Evolutionary conservation across 2,329 filamentous ascomycete species (phyloP), one percentile per base, ranked within the genome.

Genomic region (Penicillium sp.): DNA sequence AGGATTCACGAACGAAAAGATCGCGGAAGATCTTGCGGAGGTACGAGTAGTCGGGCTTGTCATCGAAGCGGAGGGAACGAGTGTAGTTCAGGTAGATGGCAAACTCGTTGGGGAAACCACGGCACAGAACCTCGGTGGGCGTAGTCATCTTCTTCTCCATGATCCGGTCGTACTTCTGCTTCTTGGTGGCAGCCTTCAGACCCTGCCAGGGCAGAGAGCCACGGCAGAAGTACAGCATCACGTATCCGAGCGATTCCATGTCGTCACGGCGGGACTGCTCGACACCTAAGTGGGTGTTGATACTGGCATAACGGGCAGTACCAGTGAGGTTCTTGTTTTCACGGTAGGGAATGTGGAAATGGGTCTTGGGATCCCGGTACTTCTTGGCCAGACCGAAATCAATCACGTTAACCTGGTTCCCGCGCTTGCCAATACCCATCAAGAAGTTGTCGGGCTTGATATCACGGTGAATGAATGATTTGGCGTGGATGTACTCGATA

Each of bases 111-210:
- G 93, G 93, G 80, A 98, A 97, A 61, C 93, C 93, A 72, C 92
- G 90, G 85, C 93, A 98, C 43, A 98, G 88, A 42, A 96, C 91
- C 76, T 98, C 92, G 63, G 92, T 97, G 7, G 93, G 91, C 3
- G 93, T 98, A 12, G 93, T 98, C 93, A 97, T 97, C 89, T 98
- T 98, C 86, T 98, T 98, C 82, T 98, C 93, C 92, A 97, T 97
- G 78, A 98, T 98, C 59, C 92, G 85, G 77, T 98, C 93, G 71
- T 98, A 97, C 80, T 98, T 98, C 79, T 97, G 92, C 86, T 96
- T 96, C 85, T 96, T 96, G 61, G 91, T 96, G 63, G 92, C 92
- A 78, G 92, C 92, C 83, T 96, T 96, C 47, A 96, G 81, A 49
- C 93, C 93, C 79, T 98, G 93, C 93, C 93, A 98, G 55, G 93